Base-by-base conservation (phyloP, 208 protist species). In the Leishmania lainsoni region DNA sequence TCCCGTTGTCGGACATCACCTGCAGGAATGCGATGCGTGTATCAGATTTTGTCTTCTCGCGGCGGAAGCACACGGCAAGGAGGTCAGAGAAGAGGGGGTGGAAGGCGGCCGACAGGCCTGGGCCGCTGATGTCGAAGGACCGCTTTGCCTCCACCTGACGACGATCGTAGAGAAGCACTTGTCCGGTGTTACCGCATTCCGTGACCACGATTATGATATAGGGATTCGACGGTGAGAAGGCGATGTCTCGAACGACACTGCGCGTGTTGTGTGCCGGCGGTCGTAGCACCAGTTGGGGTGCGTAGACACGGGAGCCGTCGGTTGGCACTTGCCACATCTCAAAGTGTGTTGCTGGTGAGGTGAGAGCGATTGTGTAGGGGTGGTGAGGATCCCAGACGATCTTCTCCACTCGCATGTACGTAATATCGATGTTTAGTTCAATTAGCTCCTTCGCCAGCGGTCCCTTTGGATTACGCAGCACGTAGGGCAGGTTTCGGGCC, bases 321-420 rank as follows among this genome's bases (percentile, higher is more conserved):
- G 85, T 86, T 16, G 90, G 91, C 51, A 97, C 89, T 39, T 86
- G 81, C 92, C 94, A 96, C 54, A 97, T 75, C 83, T 97, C 93
- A 83, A 97, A 97, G 81, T 94, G 86, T 17, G 90, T 96, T 16
- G 83, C 77, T 0, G 87, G 75, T 14, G 90, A 93, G 51, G 84
- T 93, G 29, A 96, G 88, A 5, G 92, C 92, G n/a, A 97, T 87
- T n/a, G 93, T 96, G 85, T 97, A 95, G 35, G 89, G 85, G 52
- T 93, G 88, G 78, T 97, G 92, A 68, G 91, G 90, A 77, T 97
- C 94, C 93, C 94, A 97, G 26, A 89, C 90, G 56, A 97, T 94
- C 54, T 91, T 91, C 73, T 95, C 89, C 66, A 96, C 90, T 22
- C 80, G 86, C 75, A 88, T 78, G 66, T 91, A 88, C 16, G 86